Evolutionary conservation across 352 stramenopile species (phyloP), one percentile per base, ranked within the genome.

Genomic region (Phytopythium delawarense): DNA sequence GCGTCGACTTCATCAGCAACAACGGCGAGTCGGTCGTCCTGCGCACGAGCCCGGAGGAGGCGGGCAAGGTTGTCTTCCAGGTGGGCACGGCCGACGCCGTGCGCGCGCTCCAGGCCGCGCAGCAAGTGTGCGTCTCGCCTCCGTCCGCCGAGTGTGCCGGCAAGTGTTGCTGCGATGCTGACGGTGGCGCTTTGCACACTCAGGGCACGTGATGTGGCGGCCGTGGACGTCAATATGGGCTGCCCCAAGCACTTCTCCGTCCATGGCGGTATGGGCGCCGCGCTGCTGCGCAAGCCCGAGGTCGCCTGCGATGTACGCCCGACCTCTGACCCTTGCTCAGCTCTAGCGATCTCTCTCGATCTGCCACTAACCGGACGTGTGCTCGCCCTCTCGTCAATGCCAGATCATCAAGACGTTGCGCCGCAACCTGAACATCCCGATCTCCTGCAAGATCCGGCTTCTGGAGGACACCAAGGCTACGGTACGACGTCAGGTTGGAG

Each of bases 141-240:
- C 25, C 25, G 25, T 3, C 15, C 18, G 23, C 3, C 46, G 34
- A n/a, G 23, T 28, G 8, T 7, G 46, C 21, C 46, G 25, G 11
- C 13, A 12, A n/a, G 58, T n/a, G 30, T 48, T 20, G 1, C 12
- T 51, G 30, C 18, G 32, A 39, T 50, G 18, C 21, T 45, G 57
- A 30, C 25, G 6, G 34, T 61, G 40, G 18, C 40, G 12, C 60
- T 7, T 18, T 18, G 13, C 13, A 16, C 30, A 9, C 61, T 23
- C 51, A 92, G 84, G 7, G 76, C 84, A 23, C 68, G 87, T 4
- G 92, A 98, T 64, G 91, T 98, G 12, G 84, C 83, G 8, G 81
- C 87, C n/a, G 76, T 98, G 34, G 91, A 98, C 66, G 84, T 98
- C 65, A 98, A 98, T 69, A 98, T 98, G 93, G 93, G 93, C 57